Base-by-base conservation (phyloP, 306 rosid species). In the Mimosa pudica region DNA sequence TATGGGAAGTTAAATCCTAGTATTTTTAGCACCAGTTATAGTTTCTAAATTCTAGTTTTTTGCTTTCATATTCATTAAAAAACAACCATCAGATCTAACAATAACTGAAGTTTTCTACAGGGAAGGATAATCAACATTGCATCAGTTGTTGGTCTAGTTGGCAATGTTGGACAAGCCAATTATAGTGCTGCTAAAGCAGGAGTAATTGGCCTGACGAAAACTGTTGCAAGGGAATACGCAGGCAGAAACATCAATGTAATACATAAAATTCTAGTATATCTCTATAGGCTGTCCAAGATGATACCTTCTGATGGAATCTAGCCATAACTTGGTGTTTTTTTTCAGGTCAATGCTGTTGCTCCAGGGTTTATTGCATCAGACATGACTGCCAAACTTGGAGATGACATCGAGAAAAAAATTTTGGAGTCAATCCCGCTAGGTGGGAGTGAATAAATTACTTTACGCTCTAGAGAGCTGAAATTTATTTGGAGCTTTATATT, bases 171-270 rank as follows among this genome's bases (percentile, higher is more conserved):
- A 70, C 98, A 95, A 91, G 97, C 97, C 84, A 95, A 95, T 83
- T 95, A 95, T 74, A 91, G 98, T 89, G 98, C 98, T 73, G 98
- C 98, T 73, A 95, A 95, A 85, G 98, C 98, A 62, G 98, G 98
- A 83, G 98, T 95, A 48, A 95, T 95, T 81, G 98, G 98, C 83
- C 84, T 95, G 51, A 91, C 98, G 33, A 95, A 92, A 88, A 1
- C 89, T 49, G 97, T 95, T 83, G 97, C 98, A 42, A 95, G 86
- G 90, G 98, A 92, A 82, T 92, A 90, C 73, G 75, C 98, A 18
- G 90, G 98, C 91, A 82, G 98, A 88, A 87, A 85, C 89, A 92
- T 95, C 87, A 95, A 87, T 47, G 98, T 91, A 85, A 80, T 77
- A 45, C 65, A 73, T 52, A 52, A 76, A 55, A 52, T 49, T 45